Evolutionary conservation across 371 early-diverging fungal species (phyloP), one percentile per base, ranked within the genome.

Genomic region (Circinella umbellata): DNA sequence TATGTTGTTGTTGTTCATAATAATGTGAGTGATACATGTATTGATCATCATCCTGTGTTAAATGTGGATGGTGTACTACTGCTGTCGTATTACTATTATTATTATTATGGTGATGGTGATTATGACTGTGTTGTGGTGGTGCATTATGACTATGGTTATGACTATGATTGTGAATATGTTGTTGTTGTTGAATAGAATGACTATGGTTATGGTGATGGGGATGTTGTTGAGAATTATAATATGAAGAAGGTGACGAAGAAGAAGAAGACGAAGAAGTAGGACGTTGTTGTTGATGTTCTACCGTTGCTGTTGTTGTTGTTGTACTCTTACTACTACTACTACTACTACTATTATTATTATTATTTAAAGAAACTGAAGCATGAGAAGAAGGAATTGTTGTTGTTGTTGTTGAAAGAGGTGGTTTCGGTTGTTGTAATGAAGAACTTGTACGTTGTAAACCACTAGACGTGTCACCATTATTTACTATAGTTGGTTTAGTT

Each of bases 1-100:
- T 20, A 36, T 69, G 69, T 20, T 69, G 69, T 11, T 57, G 69
- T 20, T 69, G 63, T 18, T 62, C 55, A 17, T 67, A 60, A 27
- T 53, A 39, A 4, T 39, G 39, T 39, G 4, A 65, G 49, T 65
- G 64, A 54, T 49, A 48, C 17, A 69, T 20, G 53, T 54, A 70
- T 15, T 46, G 64, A 35, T 70, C 70, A 35, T 70, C 70, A 9
- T 60, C 65, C 48, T 70, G 55, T 0, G 51, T 37, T 48, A 18
- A 37, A 38, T 35, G 35, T 63, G 51, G 5, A 47, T 62, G 63
- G 47, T n/a, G n/a, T n/a, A n/a, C n/a, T n/a, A n/a, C n/a, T n/a
- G n/a, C n/a, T n/a, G n/a, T n/a, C n/a, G n/a, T n/a, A n/a, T n/a
- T n/a, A n/a, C n/a, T n/a, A n/a, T n/a, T n/a, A n/a, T n/a, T n/a